Evolutionary conservation across 106 monocot species (phyloP).

Genomic region (Amphibolis antarctica): DNA sequence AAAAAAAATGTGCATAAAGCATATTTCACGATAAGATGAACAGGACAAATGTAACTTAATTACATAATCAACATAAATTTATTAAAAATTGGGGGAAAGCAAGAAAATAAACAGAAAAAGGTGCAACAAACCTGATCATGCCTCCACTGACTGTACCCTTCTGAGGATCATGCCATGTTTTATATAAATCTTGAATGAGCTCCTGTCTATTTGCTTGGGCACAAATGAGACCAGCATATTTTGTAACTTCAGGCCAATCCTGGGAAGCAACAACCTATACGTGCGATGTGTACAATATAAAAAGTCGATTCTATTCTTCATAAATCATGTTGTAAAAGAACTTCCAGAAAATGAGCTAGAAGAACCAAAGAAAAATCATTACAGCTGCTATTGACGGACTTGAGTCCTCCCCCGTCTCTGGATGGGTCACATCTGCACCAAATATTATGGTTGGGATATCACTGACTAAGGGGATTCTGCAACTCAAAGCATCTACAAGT

Average conservation of each 20-base stretch:
- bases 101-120: not conserved
- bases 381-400: slow-evolving; percentile 93
- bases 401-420: slow-evolving; percentile 78
- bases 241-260: slow-evolving; percentile 96
- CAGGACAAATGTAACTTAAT: no score
- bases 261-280: slow-evolving; percentile 86
- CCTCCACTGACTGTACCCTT: slow-evolving; percentile 64
- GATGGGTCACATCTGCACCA: slow-evolving; percentile 95
- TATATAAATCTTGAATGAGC: slow-evolving; percentile 80
- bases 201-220: slow-evolving; percentile 86
- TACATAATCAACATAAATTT: no score
- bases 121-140: slow-evolving; percentile 62
- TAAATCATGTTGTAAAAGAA: not conserved
- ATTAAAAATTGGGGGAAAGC: no score
- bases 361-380: slow-evolving; percentile 4
- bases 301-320: not conserved
- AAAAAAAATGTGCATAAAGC: no score
- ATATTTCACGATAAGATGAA: no score
- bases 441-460: slow-evolving; percentile 91
- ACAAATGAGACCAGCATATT: slow-evolving; percentile 83
- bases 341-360: not conserved
- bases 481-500: slow-evolving; percentile 65
- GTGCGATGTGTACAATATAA: not conserved
- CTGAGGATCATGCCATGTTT: slow-evolving; percentile 81
- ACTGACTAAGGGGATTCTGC: slow-evolving; percentile 80